Percentiles rank a stretch among this genome's conserved stretches.
Conservation (phyloP, 2,329 filamentous ascomycete species). For the Exophiala sp. region DNA sequence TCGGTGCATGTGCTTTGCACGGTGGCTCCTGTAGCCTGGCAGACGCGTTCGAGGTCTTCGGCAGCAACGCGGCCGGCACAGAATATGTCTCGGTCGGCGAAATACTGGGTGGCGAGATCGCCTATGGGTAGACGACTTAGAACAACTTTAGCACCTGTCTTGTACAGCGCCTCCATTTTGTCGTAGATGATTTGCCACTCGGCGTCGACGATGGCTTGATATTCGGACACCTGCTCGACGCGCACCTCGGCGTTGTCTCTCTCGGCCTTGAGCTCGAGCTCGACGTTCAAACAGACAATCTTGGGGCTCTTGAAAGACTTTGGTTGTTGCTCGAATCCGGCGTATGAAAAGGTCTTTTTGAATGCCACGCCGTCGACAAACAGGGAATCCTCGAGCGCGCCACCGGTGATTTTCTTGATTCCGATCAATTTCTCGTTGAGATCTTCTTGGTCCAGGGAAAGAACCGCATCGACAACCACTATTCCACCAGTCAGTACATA, state of each 20-base stretch:
- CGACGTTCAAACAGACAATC: conserved; percentile 95
- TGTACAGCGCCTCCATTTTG: conserved; percentile 91
- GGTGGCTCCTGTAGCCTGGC: conserved; percentile 86
- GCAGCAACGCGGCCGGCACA: conserved; percentile 87
- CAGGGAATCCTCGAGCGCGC: conserved; percentile 88
- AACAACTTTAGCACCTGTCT: conserved; percentile 94
- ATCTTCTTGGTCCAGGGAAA: conserved; percentile 92
- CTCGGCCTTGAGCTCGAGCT: conserved; percentile 96
- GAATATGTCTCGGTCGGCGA: conserved; percentile 96
- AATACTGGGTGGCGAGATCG: conserved; percentile 89
- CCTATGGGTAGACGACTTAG: conserved; percentile 96
- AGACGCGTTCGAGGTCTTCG: conserved; percentile 93
- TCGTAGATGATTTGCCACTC: conserved; percentile 99
- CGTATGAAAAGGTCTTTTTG: conserved; percentile 99
- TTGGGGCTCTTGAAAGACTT: conserved; percentile 92
- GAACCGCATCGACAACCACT: conserved; percentile 97
- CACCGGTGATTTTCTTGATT: conserved; percentile 95
- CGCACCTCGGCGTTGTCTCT: conserved; percentile 99
- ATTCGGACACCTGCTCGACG: conserved; percentile 96
- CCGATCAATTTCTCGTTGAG: conserved; percentile 97
- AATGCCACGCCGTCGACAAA: conserved; percentile 98
- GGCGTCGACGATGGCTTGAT: conserved; percentile 97
- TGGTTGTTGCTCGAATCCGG: conserved; percentile 97
- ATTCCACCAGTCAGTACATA: conserved; percentile 20
- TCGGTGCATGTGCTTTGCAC: conserved; percentile 95